Evolutionary conservation across 257 asterid species (phyloP).

Genomic region (Nyctanthes arbortristis): DNA sequence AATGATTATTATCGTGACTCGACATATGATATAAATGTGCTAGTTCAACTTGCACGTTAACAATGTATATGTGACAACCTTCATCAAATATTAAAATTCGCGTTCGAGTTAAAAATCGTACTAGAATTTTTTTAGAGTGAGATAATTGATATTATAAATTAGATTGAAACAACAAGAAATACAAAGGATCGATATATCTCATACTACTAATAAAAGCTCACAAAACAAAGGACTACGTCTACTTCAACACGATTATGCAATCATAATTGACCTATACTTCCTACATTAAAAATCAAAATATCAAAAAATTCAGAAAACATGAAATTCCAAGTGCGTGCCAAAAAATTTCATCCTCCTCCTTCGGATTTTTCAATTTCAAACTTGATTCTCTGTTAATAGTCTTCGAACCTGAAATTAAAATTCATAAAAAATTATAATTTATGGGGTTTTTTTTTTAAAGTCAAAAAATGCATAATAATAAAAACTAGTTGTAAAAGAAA

Average conservation of each 20-base stretch:
- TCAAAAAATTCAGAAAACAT: constrained; percentile 19
- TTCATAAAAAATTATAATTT: background rate
- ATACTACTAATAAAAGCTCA: constrained; percentile 27
- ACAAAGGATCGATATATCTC: constrained; percentile 37
- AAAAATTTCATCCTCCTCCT: constrained; percentile 31
- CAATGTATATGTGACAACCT: too few species aligned
- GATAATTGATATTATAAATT: constrained; percentile 39
- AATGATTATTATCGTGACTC: too few species aligned
- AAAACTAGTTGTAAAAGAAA: too few species aligned
- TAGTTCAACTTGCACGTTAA: too few species aligned
- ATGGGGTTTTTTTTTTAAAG: background rate
- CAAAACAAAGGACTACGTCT: constrained; percentile 36
- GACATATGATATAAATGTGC: too few species aligned
- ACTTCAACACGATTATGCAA: too few species aligned
- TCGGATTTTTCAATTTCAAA: constrained; percentile 25
- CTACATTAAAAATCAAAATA: constrained; percentile 34
- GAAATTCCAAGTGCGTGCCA: constrained; percentile 33
- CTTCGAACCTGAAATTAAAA: constrained; percentile 39
- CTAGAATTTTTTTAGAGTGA: constrained; percentile 20
- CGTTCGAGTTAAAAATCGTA: too few species aligned
- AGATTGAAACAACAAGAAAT: constrained; percentile 40
- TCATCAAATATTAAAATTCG: too few species aligned
- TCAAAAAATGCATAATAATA: background rate
- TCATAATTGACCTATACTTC: constrained; percentile 36
- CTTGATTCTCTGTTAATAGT: constrained; percentile 48